Evolutionary conservation across 73 alveolate genomes (phyloP).

Genomic region (Paramecium octaurelia): DNA sequence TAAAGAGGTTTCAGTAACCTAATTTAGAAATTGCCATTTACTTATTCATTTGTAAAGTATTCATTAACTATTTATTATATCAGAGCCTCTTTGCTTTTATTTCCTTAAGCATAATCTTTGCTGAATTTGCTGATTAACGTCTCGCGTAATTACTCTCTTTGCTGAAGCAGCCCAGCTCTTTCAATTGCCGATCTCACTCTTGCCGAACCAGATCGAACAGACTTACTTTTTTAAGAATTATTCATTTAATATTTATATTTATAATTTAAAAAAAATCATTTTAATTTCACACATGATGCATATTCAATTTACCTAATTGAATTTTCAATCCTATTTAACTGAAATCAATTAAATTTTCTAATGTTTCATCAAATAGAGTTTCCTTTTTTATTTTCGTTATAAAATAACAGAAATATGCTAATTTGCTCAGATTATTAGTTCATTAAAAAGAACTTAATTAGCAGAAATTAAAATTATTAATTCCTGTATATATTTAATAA

Average conservation of each 20-base stretch:
- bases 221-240: slow-evolving; percentile 16
- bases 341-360: not conserved
- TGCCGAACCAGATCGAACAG: slow-evolving; percentile 31
- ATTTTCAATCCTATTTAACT: not conserved
- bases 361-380: not conserved
- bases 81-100: not conserved
- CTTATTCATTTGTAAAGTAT: slow-evolving; percentile 51
- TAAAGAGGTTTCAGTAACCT: slow-evolving; percentile 52
- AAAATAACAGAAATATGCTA: too few species aligned
- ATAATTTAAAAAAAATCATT: not conserved
- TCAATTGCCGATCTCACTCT: slow-evolving; percentile 45
- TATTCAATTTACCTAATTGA: not conserved
- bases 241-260: not conserved
- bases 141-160: slow-evolving; percentile 55
- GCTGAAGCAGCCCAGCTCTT: slow-evolving; percentile 53
- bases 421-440: not conserved
- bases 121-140: slow-evolving; percentile 37
- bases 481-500: too few species aligned
- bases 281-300: not conserved
- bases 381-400: too few species aligned
- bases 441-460: not conserved
- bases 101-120: slow-evolving; percentile 51
- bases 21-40: not conserved
- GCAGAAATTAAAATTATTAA: too few species aligned
- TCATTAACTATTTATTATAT: slow-evolving; percentile 50